Evolutionary conservation across 176 grass and related monocot genomes (phyloP), one percentile per base, ranked within the genome.

Genomic region (Lolium perenne): DNA sequence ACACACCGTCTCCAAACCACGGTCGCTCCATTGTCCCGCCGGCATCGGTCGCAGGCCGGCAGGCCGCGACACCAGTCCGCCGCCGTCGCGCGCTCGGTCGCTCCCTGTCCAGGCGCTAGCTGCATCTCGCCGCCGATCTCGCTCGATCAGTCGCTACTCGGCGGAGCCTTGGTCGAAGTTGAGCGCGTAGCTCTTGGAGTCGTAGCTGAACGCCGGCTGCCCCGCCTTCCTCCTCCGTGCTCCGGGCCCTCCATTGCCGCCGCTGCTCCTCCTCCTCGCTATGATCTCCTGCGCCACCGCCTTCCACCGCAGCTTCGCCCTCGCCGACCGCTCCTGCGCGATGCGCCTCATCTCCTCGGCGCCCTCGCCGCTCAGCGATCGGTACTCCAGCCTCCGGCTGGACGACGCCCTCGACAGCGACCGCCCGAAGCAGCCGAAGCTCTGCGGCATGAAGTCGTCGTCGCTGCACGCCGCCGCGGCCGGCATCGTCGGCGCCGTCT

Each of bases 161-260:
- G 48, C 72, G 72, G 23, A 73, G 68, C 81, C 68, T 55, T 84
- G 85, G 85, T 91, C 89, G 89, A 91, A 91, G 85, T 91, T 91
- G 75, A 91, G 89, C 81, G 89, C 89, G 81, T 91, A 91, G 81
- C 89, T 91, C 76, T 83, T 58, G 40, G 89, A 91, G 89, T 91
- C 89, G 81, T 91, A 87, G 89, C 85, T 91, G 85, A 91, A 87
- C 26, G 67, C 85, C 11, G 68, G 54, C 79, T 67, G 29, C 14
- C 14, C 13, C 63, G 66, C 66, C 16, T 69, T 78, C 72, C 88
- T 84, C 76, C 89, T 78, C 15, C 85, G 75, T 0, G 77, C 45
- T 10, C 38, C 68, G 10, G 74, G 59, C 6, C 58, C 89, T 45
- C 41, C 88, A 35, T 35, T 35, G 40, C 57, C 77, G 54, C 55